A percentile compares a stretch with the other conserved stretches of the same genome.
Conservation (phyloP, 768 basidiomycete species). For the Fomitopsis pulvina region DNA sequence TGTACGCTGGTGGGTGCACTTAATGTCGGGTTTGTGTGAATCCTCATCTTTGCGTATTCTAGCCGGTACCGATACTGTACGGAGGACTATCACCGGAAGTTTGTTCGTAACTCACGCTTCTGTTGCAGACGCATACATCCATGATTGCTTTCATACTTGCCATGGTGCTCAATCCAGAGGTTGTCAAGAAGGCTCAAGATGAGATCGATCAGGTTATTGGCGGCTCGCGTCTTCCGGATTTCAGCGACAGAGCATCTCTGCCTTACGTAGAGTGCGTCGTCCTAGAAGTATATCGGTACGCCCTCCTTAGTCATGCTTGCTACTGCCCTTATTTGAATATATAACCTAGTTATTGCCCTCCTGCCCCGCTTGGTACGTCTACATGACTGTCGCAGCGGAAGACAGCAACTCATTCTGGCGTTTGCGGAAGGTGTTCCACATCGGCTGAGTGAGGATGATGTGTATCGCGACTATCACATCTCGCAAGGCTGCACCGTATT, state of each 20-base stretch:
- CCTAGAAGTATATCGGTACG: slow-evolving; percentile 7
- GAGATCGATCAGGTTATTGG: slow-evolving; percentile 25
- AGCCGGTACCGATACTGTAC: slow-evolving; percentile 16
- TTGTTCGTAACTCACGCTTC: not conserved
- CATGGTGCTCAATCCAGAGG: slow-evolving; percentile 11
- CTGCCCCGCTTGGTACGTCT: too few relatives aligned
- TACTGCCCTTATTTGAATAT: too few relatives aligned
- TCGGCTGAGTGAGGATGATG: not conserved
- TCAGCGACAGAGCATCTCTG: slow-evolving; percentile 8
- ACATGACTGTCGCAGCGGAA: too few relatives aligned
- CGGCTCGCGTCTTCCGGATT: slow-evolving; percentile 11
- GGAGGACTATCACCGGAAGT: too few relatives aligned
- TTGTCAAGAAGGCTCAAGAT: slow-evolving; percentile 16
- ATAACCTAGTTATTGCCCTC: too few relatives aligned
- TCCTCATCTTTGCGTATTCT: not conserved
- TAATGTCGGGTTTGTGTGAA: not conserved
- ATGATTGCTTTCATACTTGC: slow-evolving; percentile 11
- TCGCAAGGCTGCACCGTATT: slow-evolving; percentile 20
- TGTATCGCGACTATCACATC: slow-evolving; percentile 6
- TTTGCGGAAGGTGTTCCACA: not conserved
- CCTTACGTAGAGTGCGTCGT: slow-evolving; percentile 9
- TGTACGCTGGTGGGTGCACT: slow-evolving; percentile 10
- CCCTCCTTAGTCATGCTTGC: not conserved
- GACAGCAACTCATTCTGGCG: not conserved
- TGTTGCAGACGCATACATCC: not conserved